Evolutionary conservation across 495 filamentous ascomycete species (phyloP).

Genomic region (Hypomontagnella submonticulosa): DNA sequence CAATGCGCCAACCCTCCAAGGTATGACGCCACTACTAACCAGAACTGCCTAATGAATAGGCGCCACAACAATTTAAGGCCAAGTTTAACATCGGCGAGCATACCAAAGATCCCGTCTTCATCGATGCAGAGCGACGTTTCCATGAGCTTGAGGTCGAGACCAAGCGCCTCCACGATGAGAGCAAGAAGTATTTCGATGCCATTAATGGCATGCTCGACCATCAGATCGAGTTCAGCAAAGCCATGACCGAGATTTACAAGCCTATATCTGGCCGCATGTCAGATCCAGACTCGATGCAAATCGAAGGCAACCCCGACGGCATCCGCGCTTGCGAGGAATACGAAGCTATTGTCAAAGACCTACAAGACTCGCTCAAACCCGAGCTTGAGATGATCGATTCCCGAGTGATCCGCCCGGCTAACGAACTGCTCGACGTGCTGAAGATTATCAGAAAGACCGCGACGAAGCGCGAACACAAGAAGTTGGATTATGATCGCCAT

Average conservation of each 20-base stretch:
- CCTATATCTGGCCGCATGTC: slow-evolving; percentile 96
- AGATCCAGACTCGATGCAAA: slow-evolving; percentile 83
- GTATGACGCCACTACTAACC: slow-evolving; percentile 12
- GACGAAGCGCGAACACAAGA: slow-evolving; percentile 94
- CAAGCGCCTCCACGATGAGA: slow-evolving; percentile 94
- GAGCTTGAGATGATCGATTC: slow-evolving; percentile 98
- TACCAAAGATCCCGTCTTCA: slow-evolving; percentile 93
- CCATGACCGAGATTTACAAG: slow-evolving; percentile 95
- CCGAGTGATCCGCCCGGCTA: slow-evolving; percentile 90
- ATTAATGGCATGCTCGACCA: slow-evolving; percentile 98
- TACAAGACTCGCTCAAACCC: slow-evolving; percentile 86
- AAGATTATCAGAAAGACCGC: slow-evolving; percentile 92
- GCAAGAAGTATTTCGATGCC: slow-evolving; percentile 93
- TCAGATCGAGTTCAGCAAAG: slow-evolving; percentile 98
- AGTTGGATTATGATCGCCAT: slow-evolving; percentile 94
- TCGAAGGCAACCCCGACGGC: slow-evolving; percentile 91
- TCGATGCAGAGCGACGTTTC: slow-evolving; percentile 93
- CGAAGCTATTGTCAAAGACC: slow-evolving; percentile 87
- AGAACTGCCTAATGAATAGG: slow-evolving; percentile 57
- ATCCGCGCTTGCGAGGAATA: slow-evolving; percentile 98
- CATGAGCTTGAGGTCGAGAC: slow-evolving; percentile 94
- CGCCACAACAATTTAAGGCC: slow-evolving; percentile 89
- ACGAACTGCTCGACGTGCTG: slow-evolving; percentile 93
- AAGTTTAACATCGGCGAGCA: slow-evolving; percentile 95
- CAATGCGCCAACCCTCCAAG: slow-evolving; percentile 22